Evolutionary conservation across 1,284 basidiomycete species (phyloP), one percentile per base, ranked within the genome.

Genomic region (Boletellus deceptivus): DNA sequence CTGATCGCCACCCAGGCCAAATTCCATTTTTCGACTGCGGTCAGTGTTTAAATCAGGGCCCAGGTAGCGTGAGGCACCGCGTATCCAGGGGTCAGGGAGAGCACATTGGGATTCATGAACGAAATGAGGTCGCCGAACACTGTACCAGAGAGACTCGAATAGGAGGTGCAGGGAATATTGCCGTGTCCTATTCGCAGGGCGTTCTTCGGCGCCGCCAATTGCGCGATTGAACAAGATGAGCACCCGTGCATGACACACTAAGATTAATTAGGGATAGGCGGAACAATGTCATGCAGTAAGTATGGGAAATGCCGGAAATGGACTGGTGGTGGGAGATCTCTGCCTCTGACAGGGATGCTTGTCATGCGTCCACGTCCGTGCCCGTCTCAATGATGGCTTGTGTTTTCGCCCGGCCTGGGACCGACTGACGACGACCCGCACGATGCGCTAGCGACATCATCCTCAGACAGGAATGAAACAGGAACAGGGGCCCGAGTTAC

Each of bases 361-460:
- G 17, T 49, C 27, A 50, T 11, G 45, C 25, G 11, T 48, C 54
- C 45, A 24, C n/a, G 31, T 59, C 50, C 16, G 46, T 34, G 46
- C 57, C 61, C 14, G 45, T 46, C 16, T 52, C 48, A 14, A 52
- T 20, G 20, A 52, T 18, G 2, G 50, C 39, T 27, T 18, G 33
- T 20, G 58, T 49, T 39, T 50, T 50, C 46, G 10, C 8, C 22
- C 38, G 29, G n/a, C 10, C 8, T 13, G 17, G 37, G 20, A 17
- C 22, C 4, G 44, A 43, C 24, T 14, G 46, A 43, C 20, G 39
- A 18, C 29, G 11, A 6, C 14, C 14, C 13, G 25, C 25, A 9
- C 6, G 24, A 17, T 20, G 55, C 60, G 27, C 6, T n/a, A 11
- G 18, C 17, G 8, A 35, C 25, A 18, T 24, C 13, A 3, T 33